Base-by-base conservation (phyloP, 768 basidiomycete genomes). In the Suillus sp. region DNA sequence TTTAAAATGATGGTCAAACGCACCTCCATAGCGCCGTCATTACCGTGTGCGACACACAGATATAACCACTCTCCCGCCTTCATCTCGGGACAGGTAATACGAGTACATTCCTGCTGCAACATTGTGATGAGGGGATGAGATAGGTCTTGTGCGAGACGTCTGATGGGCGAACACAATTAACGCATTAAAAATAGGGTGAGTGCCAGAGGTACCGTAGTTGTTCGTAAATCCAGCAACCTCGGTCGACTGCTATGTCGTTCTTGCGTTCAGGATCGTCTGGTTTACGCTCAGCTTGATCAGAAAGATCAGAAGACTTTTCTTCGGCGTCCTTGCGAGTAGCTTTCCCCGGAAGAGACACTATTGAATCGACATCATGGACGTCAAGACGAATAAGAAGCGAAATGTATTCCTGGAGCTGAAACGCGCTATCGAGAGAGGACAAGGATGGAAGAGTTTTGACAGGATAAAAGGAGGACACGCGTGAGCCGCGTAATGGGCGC, bases 31-130 rank as follows among this genome's bases (percentile, higher is more conserved):
- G 88, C 85, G 11, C 90, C 89, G 62, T 92, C 92, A 70, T 88
- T 92, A 25, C 93, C 94, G 75, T 98, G 95, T 0, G 95, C 96
- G 43, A 96, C 95, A 68, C 96, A 99, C 7, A 98, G 79, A 76
- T 97, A 99, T 34, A 93, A 82, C 96, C 96, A 98, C 80, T 98
- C 94, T 61, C 93, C 93, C n/a, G 96, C 95, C 75, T 96, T 96
- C 96, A 99, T 99, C 77, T 96, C 90, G 1, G 95, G 93, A 80
- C 96, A 99, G 11, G 90, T 86, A 40, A 83, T 77, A 43, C 92
- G 86, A 14, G 89, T 93, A 72, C 96, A 99, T 73, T 93, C 92
- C 68, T 90, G 87, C 72, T 95, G 93, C 45, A 95, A 78, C 72
- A 86, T 88, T 1, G 90, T 92, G 53, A 96, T 91, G 47, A 95